Conservation (phyloP, 768 basidiomycete genomes). For the Fomitopsis pulvina region DNA sequence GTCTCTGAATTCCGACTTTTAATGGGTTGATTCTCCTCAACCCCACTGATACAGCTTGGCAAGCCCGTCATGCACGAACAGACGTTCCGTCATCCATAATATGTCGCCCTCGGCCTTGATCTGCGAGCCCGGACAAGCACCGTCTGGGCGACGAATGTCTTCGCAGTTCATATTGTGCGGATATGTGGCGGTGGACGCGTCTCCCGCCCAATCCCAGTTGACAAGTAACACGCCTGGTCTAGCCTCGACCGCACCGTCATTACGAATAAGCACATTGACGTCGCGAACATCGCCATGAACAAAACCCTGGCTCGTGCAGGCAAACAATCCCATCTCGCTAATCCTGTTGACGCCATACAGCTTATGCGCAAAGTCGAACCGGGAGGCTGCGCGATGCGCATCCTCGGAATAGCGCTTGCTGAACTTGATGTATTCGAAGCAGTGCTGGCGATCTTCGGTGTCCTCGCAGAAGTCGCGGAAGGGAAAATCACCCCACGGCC, state of each 20-base stretch:
- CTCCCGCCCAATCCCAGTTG: slow-evolving; percentile 3
- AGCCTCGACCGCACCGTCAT: not conserved
- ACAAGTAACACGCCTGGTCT: not conserved
- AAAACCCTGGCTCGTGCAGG: not conserved
- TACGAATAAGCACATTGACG: slow-evolving; percentile 3
- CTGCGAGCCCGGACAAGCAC: not conserved
- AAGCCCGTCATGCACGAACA: too few species aligned
- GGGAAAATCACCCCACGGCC: not conserved
- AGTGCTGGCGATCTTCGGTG: not conserved
- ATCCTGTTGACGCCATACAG: not conserved
- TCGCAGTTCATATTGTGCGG: not conserved
- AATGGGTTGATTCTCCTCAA: too few species aligned
- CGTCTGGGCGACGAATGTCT: not conserved
- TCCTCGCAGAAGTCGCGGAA: slow-evolving; percentile 3
- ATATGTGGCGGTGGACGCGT: not conserved
- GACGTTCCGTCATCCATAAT: slow-evolving; percentile 3
- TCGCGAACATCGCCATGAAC: slow-evolving; percentile 4
- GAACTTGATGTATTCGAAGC: slow-evolving; percentile 2
- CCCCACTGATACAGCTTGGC: too few species aligned
- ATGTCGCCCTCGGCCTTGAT: not conserved
- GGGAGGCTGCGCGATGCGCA: not conserved
- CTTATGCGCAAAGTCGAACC: not conserved
- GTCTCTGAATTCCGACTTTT: too few species aligned
- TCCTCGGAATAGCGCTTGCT: slow-evolving; percentile 1
- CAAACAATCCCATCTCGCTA: not conserved